Evolutionary conservation across 23 red algal genomes (phyloP).

Genomic region (Agarophyton chilense): DNA sequence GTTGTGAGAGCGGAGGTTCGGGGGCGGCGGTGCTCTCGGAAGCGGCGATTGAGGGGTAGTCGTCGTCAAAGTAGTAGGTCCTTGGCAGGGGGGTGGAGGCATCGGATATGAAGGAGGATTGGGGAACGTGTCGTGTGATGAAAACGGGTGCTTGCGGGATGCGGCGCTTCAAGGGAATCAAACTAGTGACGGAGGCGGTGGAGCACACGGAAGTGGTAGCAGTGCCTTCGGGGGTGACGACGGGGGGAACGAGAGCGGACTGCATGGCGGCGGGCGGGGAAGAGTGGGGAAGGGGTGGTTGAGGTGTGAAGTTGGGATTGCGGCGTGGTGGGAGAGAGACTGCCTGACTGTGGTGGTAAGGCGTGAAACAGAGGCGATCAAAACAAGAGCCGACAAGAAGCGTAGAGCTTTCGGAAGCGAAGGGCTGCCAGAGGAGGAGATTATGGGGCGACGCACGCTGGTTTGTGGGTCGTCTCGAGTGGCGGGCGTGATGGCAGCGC

Average conservation of each 20-base stretch:
- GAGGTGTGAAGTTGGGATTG: too few species aligned
- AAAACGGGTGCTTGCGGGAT: slow-evolving; percentile 10
- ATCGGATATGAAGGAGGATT: slow-evolving; percentile 10
- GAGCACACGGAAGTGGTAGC: neutral
- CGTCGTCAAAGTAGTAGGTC: slow-evolving; percentile 19
- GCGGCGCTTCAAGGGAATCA: slow-evolving; percentile 6
- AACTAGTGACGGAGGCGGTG: slow-evolving; percentile 13
- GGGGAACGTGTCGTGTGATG: neutral
- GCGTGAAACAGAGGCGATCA: too few species aligned
- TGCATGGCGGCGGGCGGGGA: neutral
- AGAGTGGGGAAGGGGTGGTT: too few species aligned
- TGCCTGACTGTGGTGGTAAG: too few species aligned
- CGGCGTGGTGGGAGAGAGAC: too few species aligned
- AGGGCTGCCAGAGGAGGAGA: too few species aligned
- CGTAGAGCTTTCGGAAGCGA: too few species aligned
- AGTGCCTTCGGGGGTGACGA: slow-evolving; percentile 18
- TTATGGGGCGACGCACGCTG: too few species aligned
- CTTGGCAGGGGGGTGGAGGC: neutral
- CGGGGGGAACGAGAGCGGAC: neutral
- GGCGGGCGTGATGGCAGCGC: too few species aligned
- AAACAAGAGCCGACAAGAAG: too few species aligned
- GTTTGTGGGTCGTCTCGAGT: too few species aligned
- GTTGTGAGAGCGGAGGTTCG: neutral
- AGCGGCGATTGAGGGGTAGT: slow-evolving; percentile 18
- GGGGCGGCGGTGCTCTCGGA: slow-evolving; percentile 9